These are phyloP conservation scores for Dendrothele bispora DNA, from an alignment of 768 basidiomycete species.

Conservation along the genomic window DNA sequence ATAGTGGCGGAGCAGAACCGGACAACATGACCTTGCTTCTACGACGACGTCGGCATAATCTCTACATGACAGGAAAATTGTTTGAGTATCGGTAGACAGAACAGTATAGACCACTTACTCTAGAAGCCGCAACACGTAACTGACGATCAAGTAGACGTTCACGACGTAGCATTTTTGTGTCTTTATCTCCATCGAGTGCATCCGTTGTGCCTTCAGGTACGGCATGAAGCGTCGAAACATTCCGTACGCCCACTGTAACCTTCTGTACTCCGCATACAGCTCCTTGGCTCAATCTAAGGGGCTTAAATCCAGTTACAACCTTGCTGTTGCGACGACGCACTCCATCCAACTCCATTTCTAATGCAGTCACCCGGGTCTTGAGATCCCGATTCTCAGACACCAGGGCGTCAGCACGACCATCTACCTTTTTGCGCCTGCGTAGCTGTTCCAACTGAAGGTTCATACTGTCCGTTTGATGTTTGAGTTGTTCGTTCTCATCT, in stretches of 20 bases:
- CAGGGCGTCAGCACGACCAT: no score
- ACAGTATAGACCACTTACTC: conserved; percentile 7
- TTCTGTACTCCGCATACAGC: conserved; percentile 9
- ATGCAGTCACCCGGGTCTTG: no score
- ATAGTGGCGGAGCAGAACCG: no score
- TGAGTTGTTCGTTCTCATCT: background rate
- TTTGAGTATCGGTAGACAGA: no score
- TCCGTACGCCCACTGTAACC: conserved; percentile 2
- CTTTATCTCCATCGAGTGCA: background rate
- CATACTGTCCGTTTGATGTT: background rate
- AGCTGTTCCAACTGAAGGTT: background rate
- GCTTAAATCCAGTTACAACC: background rate
- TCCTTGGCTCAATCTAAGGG: no score
- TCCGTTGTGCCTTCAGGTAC: background rate
- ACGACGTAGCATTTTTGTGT: conserved; percentile 9
- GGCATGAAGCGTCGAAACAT: background rate
- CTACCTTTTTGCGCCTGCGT: background rate
- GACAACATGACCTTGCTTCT: no score
- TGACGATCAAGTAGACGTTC: conserved; percentile 13
- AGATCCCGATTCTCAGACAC: no score
- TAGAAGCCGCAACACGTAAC: conserved; percentile 13
- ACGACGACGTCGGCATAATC: background rate
- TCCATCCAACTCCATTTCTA: no score
- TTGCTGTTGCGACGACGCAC: no score
- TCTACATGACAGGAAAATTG: no score